Conservation (phyloP, 73 alveolate genomes). For the Paramecium pentaurelia region DNA sequence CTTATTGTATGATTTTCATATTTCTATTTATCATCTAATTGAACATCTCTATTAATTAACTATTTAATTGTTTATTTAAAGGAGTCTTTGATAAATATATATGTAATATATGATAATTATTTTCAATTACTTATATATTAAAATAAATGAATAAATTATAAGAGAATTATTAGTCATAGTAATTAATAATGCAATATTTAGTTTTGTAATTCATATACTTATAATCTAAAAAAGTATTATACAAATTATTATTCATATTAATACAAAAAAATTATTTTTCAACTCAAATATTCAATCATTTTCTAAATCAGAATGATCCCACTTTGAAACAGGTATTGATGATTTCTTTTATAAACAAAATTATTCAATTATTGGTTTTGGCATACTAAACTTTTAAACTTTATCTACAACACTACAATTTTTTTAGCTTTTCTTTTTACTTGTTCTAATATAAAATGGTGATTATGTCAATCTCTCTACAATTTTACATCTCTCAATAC, state of each 20-base stretch:
- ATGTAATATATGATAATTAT: not conserved
- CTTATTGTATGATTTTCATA: not conserved
- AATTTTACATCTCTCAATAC: not conserved
- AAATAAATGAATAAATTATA: too few relatives aligned
- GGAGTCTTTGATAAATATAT: not conserved
- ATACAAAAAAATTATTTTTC: not conserved
- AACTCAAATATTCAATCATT: not conserved
- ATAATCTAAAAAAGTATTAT: not conserved
- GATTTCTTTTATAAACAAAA: not conserved
- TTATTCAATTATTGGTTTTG: not conserved
- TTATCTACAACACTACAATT: not conserved
- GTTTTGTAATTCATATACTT: not conserved
- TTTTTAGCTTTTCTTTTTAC: not conserved
- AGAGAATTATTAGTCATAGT: not conserved
- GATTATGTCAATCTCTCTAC: not conserved
- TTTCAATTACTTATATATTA: too few relatives aligned
- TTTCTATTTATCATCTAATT: not conserved
- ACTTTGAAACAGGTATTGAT: not conserved
- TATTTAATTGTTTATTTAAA: too few relatives aligned
- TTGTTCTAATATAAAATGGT: not conserved
- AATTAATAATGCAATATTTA: too few relatives aligned
- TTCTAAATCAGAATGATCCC: slow-evolving; percentile 5
- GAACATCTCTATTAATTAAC: not conserved
- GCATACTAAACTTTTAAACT: not conserved
- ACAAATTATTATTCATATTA: not conserved